Base-by-base conservation (phyloP, 495 filamentous ascomycete genomes). In the Cladorrhinum samala region DNA sequence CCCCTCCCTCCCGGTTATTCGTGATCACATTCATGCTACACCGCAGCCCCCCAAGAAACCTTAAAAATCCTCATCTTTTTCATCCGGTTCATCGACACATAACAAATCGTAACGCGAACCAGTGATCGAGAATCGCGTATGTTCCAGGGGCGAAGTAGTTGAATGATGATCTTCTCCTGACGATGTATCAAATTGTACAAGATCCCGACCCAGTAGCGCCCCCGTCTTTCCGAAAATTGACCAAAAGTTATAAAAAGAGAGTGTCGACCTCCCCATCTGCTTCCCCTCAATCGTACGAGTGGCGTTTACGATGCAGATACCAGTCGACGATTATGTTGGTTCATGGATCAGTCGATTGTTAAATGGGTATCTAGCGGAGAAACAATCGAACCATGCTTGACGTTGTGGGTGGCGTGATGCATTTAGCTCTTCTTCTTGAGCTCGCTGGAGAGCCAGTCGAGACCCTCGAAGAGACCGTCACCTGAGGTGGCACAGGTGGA, bases 381-480 rank as follows among this genome's bases (percentile, higher is more conserved):
- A n/a, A 73, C 68, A 76, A 75, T 69, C 71, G 70, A 75, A 66
- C 66, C 73, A 72, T 68, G 64, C 58, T 63, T 65, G 63, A 55
- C 60, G 52, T 61, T 49, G 66, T 49, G 57, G 56, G 62, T 53
- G 63, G 60, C 63, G 49, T 24, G 20, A 24, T 57, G 56, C 56
- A 66, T 75, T 92, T 84, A 79, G 74, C 86, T 88, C 70, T 86
- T 87, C 65, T 87, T 84, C 83, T 94, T 94, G 77, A 98, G 87
- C 64, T 89, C 87, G 75, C 87, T 88, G 75, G 91, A 89, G 69
- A 99, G 85, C 93, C 93, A 99, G 76, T 99, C 93, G 62, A 99
- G 86, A 84, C 93, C 93, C 77, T 99, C 93, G 72, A 96, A 99
- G 60, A 99, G 87, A 88, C 93, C 93, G 70, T 99, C 93, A 78